These are phyloP conservation scores for Leishmania guyanensis DNA, from an alignment of 208 protist species.

Conservation along the genomic window DNA sequence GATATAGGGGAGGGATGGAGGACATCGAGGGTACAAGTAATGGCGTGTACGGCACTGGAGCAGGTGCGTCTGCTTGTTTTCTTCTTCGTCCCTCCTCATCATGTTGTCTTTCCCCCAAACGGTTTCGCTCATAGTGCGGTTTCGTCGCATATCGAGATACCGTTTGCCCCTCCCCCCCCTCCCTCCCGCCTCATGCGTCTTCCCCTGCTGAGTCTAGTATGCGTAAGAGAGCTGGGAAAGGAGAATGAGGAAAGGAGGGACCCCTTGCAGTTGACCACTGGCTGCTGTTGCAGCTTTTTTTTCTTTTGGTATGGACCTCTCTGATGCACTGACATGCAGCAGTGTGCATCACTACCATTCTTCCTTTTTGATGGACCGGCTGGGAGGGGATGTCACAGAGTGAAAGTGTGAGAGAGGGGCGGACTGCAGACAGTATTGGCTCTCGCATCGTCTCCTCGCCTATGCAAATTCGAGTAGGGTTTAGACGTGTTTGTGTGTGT, in stretches of 20 bases:
- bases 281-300: background rate
- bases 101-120: background rate
- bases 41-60: background rate
- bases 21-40: background rate
- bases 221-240: background rate
- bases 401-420: background rate
- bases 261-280: background rate
- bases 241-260: background rate
- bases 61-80: background rate
- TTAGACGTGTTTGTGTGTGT: background rate
- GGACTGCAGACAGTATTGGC: background rate
- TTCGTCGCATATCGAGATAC: background rate
- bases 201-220: background rate
- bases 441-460: too few relatives aligned
- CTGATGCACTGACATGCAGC: background rate
- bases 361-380: background rate
- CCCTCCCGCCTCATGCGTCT: too few relatives aligned
- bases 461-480: background rate
- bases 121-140: background rate
- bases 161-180: background rate
- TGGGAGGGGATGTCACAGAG: background rate
- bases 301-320: background rate
- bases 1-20: background rate
- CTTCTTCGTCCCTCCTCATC: background rate
- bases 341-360: background rate